Base-by-base conservation (phyloP, 1,139 yeast genomes). In the Yamadazyma kanchanaburiensis region DNA sequence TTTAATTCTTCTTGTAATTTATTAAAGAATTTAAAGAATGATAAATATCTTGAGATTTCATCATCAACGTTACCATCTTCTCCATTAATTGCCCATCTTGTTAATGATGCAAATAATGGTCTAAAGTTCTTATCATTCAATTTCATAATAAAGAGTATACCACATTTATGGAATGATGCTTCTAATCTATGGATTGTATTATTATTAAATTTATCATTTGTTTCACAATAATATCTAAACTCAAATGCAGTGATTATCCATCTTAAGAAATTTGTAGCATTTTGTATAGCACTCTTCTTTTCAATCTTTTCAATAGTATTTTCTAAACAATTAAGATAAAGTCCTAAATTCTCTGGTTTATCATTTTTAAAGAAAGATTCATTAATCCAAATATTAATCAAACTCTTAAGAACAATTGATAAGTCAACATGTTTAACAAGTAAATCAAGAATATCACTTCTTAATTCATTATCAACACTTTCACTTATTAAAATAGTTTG, bases 31-130 rank as follows among this genome's bases (percentile, higher is more conserved):
- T 82, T 83, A 74, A 84, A 87, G 61, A 89, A 87, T 5, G 95
- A 80, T 28, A 74, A 62, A 35, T 76, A 62, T 49, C 89, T 69
- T 24, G 79, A 74, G 7, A 55, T 47, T 47, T 76, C 80, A 14
- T 59, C 51, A 3, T 53, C 46, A 39, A 64, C 60, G 10, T 58
- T 59, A 6, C 76, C 72, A 27, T 85, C 87, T 53, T 83, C 91
- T 32, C 88, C 95, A 39, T 77, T 80, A 43, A 85, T 74, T 3
- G 96, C 94, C 98, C 98, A 91, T 55, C 91, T 77, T n/a, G 83
- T 88, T 49, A 87, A 67, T 22, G 80, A 70, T 5, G 91, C 89
- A 61, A 94, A 89, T 48, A 87, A 62, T 15, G 98, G 98, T 51
- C 97, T 77, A 73, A 66, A 94, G 10, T 80, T 75, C 64, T 87